phyloP scores from a whole-genome alignment of 2,329 filamentous ascomycete species.

The Dothiorella sarmentorum region DNA sequence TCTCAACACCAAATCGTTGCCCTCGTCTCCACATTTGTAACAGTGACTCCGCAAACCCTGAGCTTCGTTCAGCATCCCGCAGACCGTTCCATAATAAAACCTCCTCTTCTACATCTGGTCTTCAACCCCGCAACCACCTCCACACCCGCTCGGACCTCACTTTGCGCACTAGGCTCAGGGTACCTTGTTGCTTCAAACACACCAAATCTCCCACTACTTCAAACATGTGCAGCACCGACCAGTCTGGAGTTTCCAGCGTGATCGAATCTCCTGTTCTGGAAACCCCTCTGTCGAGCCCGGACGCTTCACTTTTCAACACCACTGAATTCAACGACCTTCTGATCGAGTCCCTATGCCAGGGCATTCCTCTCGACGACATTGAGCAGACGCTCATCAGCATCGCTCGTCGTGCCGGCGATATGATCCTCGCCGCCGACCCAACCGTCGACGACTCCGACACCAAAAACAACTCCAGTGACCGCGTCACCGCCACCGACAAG shows the following conservation, averaged over 20 bases:
- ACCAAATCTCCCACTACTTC: background rate
- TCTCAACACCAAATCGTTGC: background rate
- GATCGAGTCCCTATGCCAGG: background rate
- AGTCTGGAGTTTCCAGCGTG: background rate
- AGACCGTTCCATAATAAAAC: no score
- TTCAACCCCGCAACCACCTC: background rate
- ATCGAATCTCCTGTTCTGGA: background rate
- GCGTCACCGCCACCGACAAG: constrained; percentile 55
- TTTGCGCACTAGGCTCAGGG: no score
- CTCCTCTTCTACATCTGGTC: no score
- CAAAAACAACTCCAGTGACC: constrained; percentile 45
- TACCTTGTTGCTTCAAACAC: background rate
- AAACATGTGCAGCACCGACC: constrained; percentile 4
- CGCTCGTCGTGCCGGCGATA: constrained; percentile 29
- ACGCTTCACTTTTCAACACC: background rate
- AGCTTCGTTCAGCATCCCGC: no score
- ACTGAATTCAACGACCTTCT: constrained; percentile 7
- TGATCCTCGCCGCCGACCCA: constrained; percentile 34
- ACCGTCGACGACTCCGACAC: constrained; percentile 25
- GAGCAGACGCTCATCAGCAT: constrained; percentile 18
- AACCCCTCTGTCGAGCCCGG: background rate
- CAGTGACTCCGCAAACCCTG: no score
- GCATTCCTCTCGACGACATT: background rate
- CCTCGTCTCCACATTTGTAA: constrained; percentile 2
- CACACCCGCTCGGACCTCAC: background rate